Percentiles rank a stretch among this genome's conserved stretches.
Evolutionary conservation across 2,329 filamentous ascomycete genomes (phyloP).

Genomic region (Fusarium compactum): DNA sequence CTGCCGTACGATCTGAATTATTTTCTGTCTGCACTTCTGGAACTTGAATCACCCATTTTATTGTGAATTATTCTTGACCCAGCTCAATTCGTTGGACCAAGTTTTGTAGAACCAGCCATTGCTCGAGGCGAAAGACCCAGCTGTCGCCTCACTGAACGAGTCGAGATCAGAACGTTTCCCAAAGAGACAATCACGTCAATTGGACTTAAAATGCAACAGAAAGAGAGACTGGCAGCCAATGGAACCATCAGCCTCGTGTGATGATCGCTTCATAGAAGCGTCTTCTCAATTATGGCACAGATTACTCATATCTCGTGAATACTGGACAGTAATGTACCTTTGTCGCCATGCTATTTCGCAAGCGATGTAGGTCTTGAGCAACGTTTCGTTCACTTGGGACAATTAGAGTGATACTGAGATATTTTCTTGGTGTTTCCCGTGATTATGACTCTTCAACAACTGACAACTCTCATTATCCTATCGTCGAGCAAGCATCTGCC

Average conservation of each 20-base stretch:
- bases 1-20: not conserved
- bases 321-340: not conserved
- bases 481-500: not conserved
- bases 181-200: conserved; percentile 26
- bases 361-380: not conserved
- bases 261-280: not conserved
- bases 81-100: too few species aligned
- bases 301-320: conserved; percentile 6
- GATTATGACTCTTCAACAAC: not conserved
- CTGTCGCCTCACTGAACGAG: conserved; percentile 38
- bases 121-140: conserved; percentile 23
- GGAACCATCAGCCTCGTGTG: conserved; percentile 5
- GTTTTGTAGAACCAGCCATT: conserved; percentile 25
- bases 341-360: not conserved
- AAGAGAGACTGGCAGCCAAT: conserved; percentile 18
- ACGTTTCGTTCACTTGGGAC: not conserved
- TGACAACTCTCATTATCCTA: not conserved
- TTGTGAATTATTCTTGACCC: not conserved
- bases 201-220: not conserved
- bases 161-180: conserved; percentile 10
- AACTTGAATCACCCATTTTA: not conserved
- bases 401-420: not conserved
- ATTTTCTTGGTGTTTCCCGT: not conserved
- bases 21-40: not conserved
- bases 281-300: conserved; percentile 4